phyloP scores from a whole-genome alignment of 2,329 filamentous ascomycete genomes.

The Scedosporium apiospermum region DNA sequence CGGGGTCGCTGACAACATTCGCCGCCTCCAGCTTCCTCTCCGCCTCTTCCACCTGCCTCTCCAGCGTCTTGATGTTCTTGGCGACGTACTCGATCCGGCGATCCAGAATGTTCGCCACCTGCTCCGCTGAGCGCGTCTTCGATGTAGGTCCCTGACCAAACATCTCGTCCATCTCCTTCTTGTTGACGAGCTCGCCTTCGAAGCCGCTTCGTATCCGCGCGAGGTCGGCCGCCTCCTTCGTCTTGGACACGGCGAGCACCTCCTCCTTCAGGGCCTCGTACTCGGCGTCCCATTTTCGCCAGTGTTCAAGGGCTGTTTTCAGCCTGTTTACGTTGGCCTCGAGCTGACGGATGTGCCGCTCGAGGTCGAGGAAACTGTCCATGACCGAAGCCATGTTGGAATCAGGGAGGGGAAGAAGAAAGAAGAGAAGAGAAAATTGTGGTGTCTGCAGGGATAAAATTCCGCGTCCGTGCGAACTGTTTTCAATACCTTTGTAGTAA shows the following conservation, averaged over 20 bases:
- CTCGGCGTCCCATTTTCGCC: constrained; percentile 85
- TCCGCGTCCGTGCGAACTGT: no score
- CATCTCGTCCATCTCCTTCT: constrained; percentile 43
- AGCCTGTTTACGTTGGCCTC: constrained; percentile 65
- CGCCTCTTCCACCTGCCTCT: constrained; percentile 59
- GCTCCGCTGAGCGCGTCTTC: constrained; percentile 17
- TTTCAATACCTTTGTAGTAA: no score
- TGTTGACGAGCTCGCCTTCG: constrained; percentile 52
- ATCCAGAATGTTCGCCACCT: constrained; percentile 52
- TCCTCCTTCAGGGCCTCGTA: constrained; percentile 86
- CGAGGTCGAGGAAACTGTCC: constrained; percentile 56
- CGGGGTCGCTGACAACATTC: constrained; percentile 5
- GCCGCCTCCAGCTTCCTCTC: constrained; percentile 46
- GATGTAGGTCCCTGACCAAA: constrained; percentile 19
- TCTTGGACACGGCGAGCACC: constrained; percentile 45
- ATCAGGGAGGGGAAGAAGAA: not conserved
- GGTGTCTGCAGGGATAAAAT: no score
- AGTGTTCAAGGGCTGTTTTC: constrained; percentile 68
- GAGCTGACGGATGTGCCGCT: constrained; percentile 64
- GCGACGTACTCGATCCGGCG: constrained; percentile 83
- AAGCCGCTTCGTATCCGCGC: constrained; percentile 48
- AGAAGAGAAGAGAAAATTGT: not conserved
- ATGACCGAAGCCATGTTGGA: constrained; percentile 27
- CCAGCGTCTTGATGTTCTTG: constrained; percentile 65
- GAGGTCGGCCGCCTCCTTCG: constrained; percentile 34